Evolutionary conservation across 176 grass and related monocot genomes (phyloP).

Genomic region (Saccharum officinarum): DNA sequence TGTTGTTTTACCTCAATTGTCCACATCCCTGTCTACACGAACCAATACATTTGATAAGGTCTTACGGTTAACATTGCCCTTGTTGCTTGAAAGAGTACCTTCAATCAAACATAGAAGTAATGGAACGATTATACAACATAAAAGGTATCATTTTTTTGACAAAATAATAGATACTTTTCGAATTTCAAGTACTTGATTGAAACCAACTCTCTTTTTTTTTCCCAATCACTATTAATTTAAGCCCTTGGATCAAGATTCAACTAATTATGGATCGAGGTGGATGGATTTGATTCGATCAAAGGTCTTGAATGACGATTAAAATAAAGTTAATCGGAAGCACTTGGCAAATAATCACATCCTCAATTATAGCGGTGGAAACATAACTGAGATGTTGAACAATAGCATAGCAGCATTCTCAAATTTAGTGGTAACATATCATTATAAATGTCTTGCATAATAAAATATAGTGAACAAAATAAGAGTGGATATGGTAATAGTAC

Average conservation of each 20-base stretch:
- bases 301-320: background rate
- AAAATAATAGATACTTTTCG: background rate
- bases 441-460: background rate
- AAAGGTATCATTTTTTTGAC: background rate
- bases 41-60: constrained; percentile 31
- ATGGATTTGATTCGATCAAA: background rate
- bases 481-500: background rate
- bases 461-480: background rate
- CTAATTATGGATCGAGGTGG: background rate
- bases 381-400: background rate
- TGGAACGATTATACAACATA: background rate
- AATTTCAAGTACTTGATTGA: background rate
- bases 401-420: background rate
- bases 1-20: constrained; percentile 12
- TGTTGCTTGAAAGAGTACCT: background rate
- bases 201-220: background rate
- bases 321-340: background rate
- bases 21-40: background rate
- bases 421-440: background rate
- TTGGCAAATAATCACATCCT: background rate
- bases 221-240: background rate
- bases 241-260: background rate
- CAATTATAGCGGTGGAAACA: background rate
- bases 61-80: background rate
- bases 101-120: constrained; percentile 4